These are phyloP conservation scores for Hippophae rhamnoides DNA, from an alignment of 306 rosid species.

Conservation along the genomic window DNA sequence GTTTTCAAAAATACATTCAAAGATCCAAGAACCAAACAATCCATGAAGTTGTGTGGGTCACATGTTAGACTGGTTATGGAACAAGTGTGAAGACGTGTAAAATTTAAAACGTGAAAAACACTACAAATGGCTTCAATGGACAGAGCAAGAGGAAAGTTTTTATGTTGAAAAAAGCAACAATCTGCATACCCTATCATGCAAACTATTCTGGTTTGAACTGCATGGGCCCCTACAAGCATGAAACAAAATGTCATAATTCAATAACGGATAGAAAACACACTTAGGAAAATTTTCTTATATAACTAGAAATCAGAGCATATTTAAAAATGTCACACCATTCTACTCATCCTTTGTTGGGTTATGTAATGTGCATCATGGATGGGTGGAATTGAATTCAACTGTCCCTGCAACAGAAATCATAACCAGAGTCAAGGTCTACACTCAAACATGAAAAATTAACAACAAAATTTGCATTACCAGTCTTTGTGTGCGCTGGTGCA, in stretches of 20 bases:
- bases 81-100: too few species aligned
- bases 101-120: too few species aligned
- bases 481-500: constrained; percentile 16
- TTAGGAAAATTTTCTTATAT: not conserved
- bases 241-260: not conserved
- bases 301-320: not conserved
- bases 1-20: too few species aligned
- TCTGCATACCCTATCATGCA: constrained; percentile 24
- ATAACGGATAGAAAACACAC: not conserved
- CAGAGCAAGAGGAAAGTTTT: too few species aligned
- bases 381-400: constrained; percentile 30
- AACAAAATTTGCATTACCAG: constrained; percentile 20
- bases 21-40: too few species aligned
- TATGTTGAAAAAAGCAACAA: not conserved
- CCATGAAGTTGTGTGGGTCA: too few species aligned
- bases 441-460: not conserved
- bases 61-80: too few species aligned
- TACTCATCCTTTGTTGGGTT: constrained; percentile 30
- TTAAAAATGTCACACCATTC: constrained; percentile 28
- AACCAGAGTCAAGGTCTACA: constrained; percentile 5
- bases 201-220: constrained; percentile 32
- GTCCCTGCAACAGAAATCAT: constrained; percentile 26
- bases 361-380: constrained; percentile 25
- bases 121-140: too few species aligned
- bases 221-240: constrained; percentile 33